Evolutionary conservation across 208 protist genomes (phyloP).

Genomic region (Trypanosomatidae sp.): DNA sequence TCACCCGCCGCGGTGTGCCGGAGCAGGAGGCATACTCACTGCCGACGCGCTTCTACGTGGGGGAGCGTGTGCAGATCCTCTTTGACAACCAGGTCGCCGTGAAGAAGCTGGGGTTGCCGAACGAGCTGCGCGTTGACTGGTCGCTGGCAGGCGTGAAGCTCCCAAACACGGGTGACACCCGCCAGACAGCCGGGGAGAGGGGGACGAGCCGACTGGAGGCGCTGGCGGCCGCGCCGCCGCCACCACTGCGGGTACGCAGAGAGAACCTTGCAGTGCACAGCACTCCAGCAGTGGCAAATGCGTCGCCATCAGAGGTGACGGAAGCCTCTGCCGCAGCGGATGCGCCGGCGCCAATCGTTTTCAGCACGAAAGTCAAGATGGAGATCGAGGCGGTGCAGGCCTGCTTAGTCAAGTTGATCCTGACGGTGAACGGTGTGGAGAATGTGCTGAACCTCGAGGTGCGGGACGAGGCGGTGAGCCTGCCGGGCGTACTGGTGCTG

Average conservation of each 20-base stretch:
- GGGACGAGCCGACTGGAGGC: constrained; percentile 5
- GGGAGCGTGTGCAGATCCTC: constrained; percentile 61
- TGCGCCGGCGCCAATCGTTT: constrained; percentile 1
- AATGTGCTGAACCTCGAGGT: constrained; percentile 58
- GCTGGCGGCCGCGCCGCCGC: constrained; percentile 12
- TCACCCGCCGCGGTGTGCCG: constrained; percentile 63
- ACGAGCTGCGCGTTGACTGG: constrained; percentile 14
- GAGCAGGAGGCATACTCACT: constrained; percentile 53
- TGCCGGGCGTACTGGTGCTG: constrained; percentile 80
- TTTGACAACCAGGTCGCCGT: constrained; percentile 53
- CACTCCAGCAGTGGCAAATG: neutral
- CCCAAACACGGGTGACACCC: neutral
- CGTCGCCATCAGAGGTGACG: neutral
- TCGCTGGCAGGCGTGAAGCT: constrained; percentile 14
- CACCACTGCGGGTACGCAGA: constrained; percentile 20
- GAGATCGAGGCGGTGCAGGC: constrained; percentile 33
- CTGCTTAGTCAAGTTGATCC: constrained; percentile 38
- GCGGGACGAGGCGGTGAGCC: constrained; percentile 26
- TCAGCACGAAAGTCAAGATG: constrained; percentile 31
- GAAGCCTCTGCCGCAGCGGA: neutral
- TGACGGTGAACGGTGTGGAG: constrained; percentile 47
- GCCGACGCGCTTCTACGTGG: constrained; percentile 50
- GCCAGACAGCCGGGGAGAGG: neutral
- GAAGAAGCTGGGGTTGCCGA: constrained; percentile 7
- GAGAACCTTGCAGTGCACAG: constrained; percentile 16